A percentile compares a stretch with the other conserved stretches of the same genome.
phyloP scores from a whole-genome alignment of 1,284 basidiomycete genomes.

The Serendipita sp. region DNA sequence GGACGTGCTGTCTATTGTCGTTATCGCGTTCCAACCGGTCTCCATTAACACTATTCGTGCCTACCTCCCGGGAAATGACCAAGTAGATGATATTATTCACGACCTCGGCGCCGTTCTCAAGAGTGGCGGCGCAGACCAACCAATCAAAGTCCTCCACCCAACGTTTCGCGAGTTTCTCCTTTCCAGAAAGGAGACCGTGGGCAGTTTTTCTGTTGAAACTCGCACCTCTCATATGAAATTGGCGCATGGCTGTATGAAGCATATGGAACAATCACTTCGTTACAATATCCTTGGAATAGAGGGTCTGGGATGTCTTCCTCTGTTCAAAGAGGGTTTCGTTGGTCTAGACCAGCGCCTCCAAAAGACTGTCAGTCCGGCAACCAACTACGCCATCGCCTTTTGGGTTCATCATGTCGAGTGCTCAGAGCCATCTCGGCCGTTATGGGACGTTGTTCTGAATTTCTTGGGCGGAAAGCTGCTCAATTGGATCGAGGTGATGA shows the following conservation, averaged over 20 bases:
- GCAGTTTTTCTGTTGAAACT: background rate
- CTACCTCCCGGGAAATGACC: too few species aligned
- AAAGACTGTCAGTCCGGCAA: background rate
- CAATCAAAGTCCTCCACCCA: background rate
- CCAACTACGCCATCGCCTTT: background rate
- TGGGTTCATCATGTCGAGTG: background rate
- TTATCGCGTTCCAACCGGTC: too few species aligned
- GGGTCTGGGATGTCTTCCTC: background rate
- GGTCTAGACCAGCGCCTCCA: background rate
- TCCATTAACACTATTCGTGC: too few species aligned
- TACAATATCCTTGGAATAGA: background rate
- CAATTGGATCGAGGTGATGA: background rate
- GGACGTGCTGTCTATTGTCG: too few species aligned
- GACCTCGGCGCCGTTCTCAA: background rate
- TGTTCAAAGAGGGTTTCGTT: background rate
- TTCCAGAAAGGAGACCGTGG: background rate
- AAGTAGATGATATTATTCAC: too few species aligned
- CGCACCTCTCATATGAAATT: background rate
- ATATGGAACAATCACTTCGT: background rate
- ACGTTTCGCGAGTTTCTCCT: background rate
- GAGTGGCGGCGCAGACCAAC: background rate
- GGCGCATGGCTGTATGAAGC: background rate
- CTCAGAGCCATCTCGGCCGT: background rate
- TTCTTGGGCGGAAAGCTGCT: background rate
- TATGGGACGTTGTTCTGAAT: background rate